Evolutionary conservation across 495 filamentous ascomycete genomes (phyloP), one percentile per base, ranked within the genome.

Genomic region (Xeromyces bisporus): DNA sequence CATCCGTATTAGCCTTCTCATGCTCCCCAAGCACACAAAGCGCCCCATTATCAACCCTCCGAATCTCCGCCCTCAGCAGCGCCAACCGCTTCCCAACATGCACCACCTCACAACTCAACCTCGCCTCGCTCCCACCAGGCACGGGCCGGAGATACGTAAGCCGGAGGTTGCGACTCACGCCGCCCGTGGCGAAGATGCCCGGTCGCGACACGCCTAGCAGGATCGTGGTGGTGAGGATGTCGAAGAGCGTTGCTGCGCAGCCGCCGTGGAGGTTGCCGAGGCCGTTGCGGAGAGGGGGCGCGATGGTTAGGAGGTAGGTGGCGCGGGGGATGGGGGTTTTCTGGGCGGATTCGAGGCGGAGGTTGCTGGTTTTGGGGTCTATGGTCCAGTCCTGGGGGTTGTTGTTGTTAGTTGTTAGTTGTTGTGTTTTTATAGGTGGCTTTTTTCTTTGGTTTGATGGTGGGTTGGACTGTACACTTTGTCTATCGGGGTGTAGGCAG

Each of bases 211-310:
- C 50, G 0, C 73, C 64, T 4, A 64, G 44, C 11, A 83, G 48
- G 9, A 71, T 56, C n/a, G 57, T 42, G 3, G 67, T 68, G 0
- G 80, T 80, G 39, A 74, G 67, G 13, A 69, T 46, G 46, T 83
- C 77, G 41, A 81, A 72, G 2, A 83, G 47, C 0, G 75, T 71
- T 0, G 79, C 67, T 0, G 66, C 60, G 40, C 69, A 75, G 3
- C 78, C 80, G 23, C 80, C 80, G 42, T 84, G 80, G 8, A 87
- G 52, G 47, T 64, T 78, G 0, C 55, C 56, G 7, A 73, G 32
- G 7, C 55, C 48, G 47, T 83, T 84, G 53, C 55, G 60, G 35
- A 78, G 65, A 2, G 52, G 27, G 0, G 61, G 60, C 10, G 64
- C 53, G 15, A 76, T 57, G 18, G 53, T 69, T 36, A 72, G 62